These are phyloP conservation scores for Leptographium radiaticola DNA, from an alignment of 2,329 filamentous ascomycete genomes.

Conservation along the genomic window DNA sequence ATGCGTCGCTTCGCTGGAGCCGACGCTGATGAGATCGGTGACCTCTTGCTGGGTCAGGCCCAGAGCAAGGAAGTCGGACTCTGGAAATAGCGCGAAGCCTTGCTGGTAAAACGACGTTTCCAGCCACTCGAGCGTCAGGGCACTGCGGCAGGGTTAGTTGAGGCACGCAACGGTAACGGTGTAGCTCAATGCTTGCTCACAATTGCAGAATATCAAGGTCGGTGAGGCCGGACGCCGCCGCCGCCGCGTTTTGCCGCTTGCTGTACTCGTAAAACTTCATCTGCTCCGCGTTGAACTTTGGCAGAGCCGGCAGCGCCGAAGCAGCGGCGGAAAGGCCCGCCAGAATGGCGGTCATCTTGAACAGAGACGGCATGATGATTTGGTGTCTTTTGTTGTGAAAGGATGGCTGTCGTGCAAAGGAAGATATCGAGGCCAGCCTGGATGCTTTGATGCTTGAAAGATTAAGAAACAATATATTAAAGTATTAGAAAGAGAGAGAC, in stretches of 20 bases:
- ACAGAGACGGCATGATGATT: constrained; percentile 30
- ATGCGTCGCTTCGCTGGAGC: constrained; percentile 49
- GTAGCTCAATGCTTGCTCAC: constrained; percentile 26
- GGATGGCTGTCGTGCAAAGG: constrained; percentile 8
- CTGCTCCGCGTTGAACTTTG: constrained; percentile 30
- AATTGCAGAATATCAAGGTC: constrained; percentile 47
- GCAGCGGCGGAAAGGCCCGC: constrained; percentile 31
- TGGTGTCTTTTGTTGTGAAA: constrained; percentile 12
- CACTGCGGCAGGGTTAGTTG: constrained; percentile 26
- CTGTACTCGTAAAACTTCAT: constrained; percentile 31
- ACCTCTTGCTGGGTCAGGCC: constrained; percentile 43
- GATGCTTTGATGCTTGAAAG: constrained; percentile 23
- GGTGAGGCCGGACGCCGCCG: constrained; percentile 29
- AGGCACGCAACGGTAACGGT: too few relatives aligned
- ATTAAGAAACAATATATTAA: constrained; percentile 10
- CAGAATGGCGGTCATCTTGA: constrained; percentile 28
- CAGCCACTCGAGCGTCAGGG: constrained; percentile 62
- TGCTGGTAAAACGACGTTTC: constrained; percentile 61
- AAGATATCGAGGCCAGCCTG: constrained; percentile 25
- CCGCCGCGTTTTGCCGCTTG: constrained; percentile 37
- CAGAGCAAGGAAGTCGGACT: constrained; percentile 49
- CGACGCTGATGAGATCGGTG: constrained; percentile 47
- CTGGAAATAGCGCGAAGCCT: constrained; percentile 54
- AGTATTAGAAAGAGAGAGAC: not conserved
- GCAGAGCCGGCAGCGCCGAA: constrained; percentile 31